Conservation (phyloP, 768 basidiomycete species). For the Strobilomyces echinocephalus region DNA sequence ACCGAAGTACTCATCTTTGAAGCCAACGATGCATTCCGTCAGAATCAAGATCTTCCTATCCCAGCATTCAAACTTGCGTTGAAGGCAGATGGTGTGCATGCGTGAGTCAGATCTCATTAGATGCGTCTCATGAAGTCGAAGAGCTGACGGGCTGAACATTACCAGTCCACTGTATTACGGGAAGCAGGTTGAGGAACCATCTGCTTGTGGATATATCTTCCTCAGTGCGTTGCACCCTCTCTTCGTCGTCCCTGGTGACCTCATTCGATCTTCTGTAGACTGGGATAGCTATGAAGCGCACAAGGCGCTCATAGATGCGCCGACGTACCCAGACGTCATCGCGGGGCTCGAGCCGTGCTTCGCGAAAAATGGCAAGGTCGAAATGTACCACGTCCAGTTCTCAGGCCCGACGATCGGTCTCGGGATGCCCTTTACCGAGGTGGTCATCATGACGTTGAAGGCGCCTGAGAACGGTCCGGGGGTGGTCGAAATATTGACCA, state of each 20-base stretch:
- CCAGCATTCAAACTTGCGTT: constrained; percentile 9
- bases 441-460: constrained; percentile 20
- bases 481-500: constrained; percentile 10
- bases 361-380: not conserved
- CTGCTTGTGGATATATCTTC: constrained; percentile 10
- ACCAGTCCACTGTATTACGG: constrained; percentile 21
- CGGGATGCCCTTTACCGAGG: constrained; percentile 20
- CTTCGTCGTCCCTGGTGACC: not conserved
- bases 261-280: constrained; percentile 11
- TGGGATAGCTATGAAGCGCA: constrained; percentile 26
- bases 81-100: constrained; percentile 5
- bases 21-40: constrained; percentile 4
- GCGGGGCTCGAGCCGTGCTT: not conserved
- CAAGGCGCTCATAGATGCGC: constrained; percentile 5
- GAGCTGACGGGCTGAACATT: not conserved
- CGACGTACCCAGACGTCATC: constrained; percentile 3
- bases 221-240: constrained; percentile 11
- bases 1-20: constrained; percentile 22
- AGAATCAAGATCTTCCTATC: not conserved
- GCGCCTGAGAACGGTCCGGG: constrained; percentile 16
- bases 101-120: constrained; percentile 10
- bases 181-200: constrained; percentile 13
- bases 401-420: constrained; percentile 13
- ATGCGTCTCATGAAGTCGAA: not conserved
- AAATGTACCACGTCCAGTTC: constrained; percentile 24